A percentile compares a stretch with the other conserved stretches of the same genome.
Conservation (phyloP, 2,329 filamentous ascomycete species). For the Cadophora malorum region DNA sequence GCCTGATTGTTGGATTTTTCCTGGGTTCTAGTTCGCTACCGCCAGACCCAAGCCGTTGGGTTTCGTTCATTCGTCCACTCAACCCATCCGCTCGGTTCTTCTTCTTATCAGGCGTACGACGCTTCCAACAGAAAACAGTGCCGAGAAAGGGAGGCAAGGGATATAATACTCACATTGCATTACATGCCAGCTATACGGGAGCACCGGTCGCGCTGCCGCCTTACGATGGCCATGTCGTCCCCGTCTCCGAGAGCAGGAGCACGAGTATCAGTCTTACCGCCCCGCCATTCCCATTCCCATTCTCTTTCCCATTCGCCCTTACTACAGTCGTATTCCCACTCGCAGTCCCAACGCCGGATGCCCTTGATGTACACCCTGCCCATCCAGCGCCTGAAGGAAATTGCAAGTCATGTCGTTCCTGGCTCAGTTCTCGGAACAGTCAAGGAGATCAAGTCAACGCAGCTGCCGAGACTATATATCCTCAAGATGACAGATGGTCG, state of each 20-base stretch:
- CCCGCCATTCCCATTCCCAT: conserved; percentile 18
- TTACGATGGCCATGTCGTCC: conserved; percentile 27
- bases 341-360: conserved; percentile 29
- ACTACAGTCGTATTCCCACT: not conserved
- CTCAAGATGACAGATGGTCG: conserved; percentile 43
- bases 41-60: conserved; percentile 14
- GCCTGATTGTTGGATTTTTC: not conserved
- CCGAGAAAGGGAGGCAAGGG: not conserved
- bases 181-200: conserved; percentile 21
- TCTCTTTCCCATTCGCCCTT: too few species aligned
- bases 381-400: conserved; percentile 42
- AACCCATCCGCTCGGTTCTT: not conserved
- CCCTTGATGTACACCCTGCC: conserved; percentile 44
- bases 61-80: not conserved
- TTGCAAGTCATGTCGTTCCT: conserved; percentile 41
- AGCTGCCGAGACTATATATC: conserved; percentile 43
- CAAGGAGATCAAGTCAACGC: conserved; percentile 43
- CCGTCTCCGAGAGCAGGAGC: conserved; percentile 37
- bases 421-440: conserved; percentile 39
- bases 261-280: conserved; percentile 35
- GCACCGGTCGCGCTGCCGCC: conserved; percentile 2
- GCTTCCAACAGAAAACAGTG: not conserved
- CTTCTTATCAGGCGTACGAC: not conserved
- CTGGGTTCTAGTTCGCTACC: conserved; percentile 6
- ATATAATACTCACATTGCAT: not conserved